Conservation (phyloP, 306 rosid genomes). For the Vicia faba region DNA sequence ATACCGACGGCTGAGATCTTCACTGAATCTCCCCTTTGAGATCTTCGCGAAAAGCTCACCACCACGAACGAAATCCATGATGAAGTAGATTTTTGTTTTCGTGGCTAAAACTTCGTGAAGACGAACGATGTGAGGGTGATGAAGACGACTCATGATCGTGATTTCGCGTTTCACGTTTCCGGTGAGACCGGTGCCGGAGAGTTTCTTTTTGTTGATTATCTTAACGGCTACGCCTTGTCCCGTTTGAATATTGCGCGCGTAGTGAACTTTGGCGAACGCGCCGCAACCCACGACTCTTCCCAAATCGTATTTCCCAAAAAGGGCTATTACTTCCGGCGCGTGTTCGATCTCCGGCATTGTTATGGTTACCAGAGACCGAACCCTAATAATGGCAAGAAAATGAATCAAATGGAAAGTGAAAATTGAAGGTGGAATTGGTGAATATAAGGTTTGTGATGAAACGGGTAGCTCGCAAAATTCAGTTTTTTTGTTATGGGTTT, state of each 20-base stretch:
- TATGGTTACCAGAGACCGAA: constrained; percentile 46
- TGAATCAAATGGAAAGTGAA: background rate
- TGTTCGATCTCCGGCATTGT: constrained; percentile 56
- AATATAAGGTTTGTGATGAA: constrained; percentile 17
- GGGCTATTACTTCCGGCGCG: constrained; percentile 22
- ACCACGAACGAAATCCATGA: constrained; percentile 48
- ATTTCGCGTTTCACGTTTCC: constrained; percentile 52
- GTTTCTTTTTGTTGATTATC: constrained; percentile 51
- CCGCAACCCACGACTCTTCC: constrained; percentile 52
- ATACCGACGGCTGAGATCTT: constrained; percentile 47
- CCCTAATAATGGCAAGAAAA: background rate
- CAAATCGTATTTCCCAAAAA: constrained; percentile 54
- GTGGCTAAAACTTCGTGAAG: constrained; percentile 54
- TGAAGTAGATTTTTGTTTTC: constrained; percentile 43
- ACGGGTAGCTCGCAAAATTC: constrained; percentile 12
- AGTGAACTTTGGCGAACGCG: constrained; percentile 54
- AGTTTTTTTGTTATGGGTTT: background rate
- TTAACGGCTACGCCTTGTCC: constrained; percentile 56
- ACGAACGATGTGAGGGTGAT: constrained; percentile 48
- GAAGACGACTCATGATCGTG: constrained; percentile 46
- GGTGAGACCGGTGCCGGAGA: constrained; percentile 33
- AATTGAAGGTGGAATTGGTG: background rate
- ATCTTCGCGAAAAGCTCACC: constrained; percentile 49
- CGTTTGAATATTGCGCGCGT: constrained; percentile 42
- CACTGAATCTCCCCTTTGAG: constrained; percentile 44